Base-by-base conservation (phyloP, 75 land plant species). In the Pinus albicaulis region DNA sequence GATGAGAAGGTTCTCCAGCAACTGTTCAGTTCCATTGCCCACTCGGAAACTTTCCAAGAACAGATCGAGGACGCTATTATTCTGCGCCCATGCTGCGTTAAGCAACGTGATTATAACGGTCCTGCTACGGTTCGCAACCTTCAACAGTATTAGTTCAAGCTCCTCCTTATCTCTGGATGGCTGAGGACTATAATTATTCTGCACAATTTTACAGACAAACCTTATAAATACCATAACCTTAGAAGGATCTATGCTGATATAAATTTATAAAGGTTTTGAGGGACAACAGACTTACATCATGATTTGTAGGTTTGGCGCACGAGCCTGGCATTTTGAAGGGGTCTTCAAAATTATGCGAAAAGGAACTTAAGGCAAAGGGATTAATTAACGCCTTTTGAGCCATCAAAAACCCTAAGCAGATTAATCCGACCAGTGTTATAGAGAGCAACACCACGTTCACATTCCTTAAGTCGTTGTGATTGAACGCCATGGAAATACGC, bases 31-130 rank as follows among this genome's bases (percentile, higher is more conserved):
- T 19, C 63, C 87, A 4, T 89, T 82, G n/a, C 98, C 98, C 0
- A 76, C 31, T 56, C 79, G 81, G 58, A 95, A 84, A 52, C 92
- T 85, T 12, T 86, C 75, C 2, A 92, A 76, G 82, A 95, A 95
- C 3, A 95, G 62, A 72, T 95, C 91, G 7, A 95, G 73, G 90
- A 94, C 86, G 25, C 78, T 76, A 57, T 76, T 61, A 5, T 83
- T 70, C 34, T 82, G 82, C 11, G 82, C 90, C 77, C 92, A 95
- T 1, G 92, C 93, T 56, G 75, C 82, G 76, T 95, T 95, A 7
- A 91, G 55, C 1, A 86, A 75, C 2, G 93, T 79, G 44, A 95
- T 76, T n/a, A 93, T 89, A 19, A 95, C 72, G 0, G 92, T 95
- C 71, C 81, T 91, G 76, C 91, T 71, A 7, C 63, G 76, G 82